Conservation (phyloP, 805 yeast genomes). For the Yamadazyma olivae region DNA sequence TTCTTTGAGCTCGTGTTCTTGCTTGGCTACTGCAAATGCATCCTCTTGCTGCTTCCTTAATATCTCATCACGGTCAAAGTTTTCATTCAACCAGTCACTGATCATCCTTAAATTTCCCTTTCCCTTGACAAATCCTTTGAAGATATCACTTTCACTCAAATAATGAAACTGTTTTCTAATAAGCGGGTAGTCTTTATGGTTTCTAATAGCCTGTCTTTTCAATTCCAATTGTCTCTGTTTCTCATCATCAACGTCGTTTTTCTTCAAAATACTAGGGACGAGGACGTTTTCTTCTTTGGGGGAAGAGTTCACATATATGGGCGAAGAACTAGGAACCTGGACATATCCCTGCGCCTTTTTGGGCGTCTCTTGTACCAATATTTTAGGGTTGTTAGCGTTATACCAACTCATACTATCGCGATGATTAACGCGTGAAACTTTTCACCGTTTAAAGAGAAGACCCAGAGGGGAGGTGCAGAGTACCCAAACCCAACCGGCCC, state of each 20-base stretch:
- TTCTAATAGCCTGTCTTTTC: slow-evolving; percentile 33
- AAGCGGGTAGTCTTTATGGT: slow-evolving; percentile 38
- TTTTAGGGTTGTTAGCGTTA: slow-evolving; percentile 11
- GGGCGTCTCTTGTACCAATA: slow-evolving; percentile 18
- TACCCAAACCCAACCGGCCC: no score
- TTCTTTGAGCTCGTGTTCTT: slow-evolving; percentile 8
- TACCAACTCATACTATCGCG: slow-evolving; percentile 14
- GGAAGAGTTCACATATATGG: slow-evolving; percentile 28
- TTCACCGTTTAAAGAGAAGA: neutral
- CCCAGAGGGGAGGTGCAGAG: no score
- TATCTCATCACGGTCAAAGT: slow-evolving; percentile 24
- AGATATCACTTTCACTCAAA: slow-evolving; percentile 37
- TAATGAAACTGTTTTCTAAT: slow-evolving; percentile 34
- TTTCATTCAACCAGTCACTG: slow-evolving; percentile 36
- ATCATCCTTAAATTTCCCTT: slow-evolving; percentile 41
- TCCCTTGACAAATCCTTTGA: slow-evolving; percentile 41
- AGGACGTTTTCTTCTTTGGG: slow-evolving; percentile 4
- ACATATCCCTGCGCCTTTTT: slow-evolving; percentile 17
- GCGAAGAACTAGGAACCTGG: slow-evolving; percentile 43
- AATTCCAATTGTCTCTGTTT: slow-evolving; percentile 28
- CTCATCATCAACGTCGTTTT: slow-evolving; percentile 16
- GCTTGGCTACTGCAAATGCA: slow-evolving; percentile 12
- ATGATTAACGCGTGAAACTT: slow-evolving; percentile 1
- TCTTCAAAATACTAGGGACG: slow-evolving; percentile 13
- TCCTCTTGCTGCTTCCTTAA: slow-evolving; percentile 14